Evolutionary conservation across 108 stramenopile species (phyloP), one percentile per base, ranked within the genome.

Genomic region (Pseudonitzschia delicatissima): DNA sequence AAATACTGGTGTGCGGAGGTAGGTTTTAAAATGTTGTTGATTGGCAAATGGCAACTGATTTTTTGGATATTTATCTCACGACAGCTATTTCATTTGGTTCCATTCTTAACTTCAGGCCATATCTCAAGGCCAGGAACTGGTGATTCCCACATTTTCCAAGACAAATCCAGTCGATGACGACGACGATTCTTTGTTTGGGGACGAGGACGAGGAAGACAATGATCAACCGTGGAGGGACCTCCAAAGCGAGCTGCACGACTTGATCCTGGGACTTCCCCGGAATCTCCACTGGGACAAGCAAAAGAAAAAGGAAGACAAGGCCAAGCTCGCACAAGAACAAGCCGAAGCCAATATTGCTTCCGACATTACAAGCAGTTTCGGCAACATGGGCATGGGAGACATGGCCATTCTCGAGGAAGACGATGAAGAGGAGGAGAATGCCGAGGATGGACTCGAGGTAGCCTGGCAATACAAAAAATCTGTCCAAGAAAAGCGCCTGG

Each of bases 401-500:
- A 42, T 60, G 36, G 25, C 42, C 32, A 62, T 73, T 31, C 28
- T 67, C 66, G 72, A 77, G 7, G 82, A 76, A 23, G 82, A 78
- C 25, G 76, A 74, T 20, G 63, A 60, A 28, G 70, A 58, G 27
- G 72, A 48, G 25, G 21, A 62, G 20, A 71, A 63, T 20, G 74
- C 60, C 12, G 87, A 88, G 18, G 87, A 85, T 34, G 87, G 84
- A 23, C 62, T 93, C 2, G 50, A 79, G 9, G 86, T 87, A 68
- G 92, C 92, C 34, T 93, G 92, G 92, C 92, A 93, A 61, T 93
- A 93, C 61, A 82, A 84, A 57, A 79, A 76, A 53, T 87, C 87
- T 5, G 77, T 93, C 4, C 92, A 93, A 68, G 68, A 79, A 40
- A 71, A 86, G 50, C 82, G 88, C 0, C 72, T 71, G 25, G 91